Evolutionary conservation across 2,329 filamentous ascomycete species (phyloP), one percentile per base, ranked within the genome.

Genomic region (Dothideomycetes sp.): DNA sequence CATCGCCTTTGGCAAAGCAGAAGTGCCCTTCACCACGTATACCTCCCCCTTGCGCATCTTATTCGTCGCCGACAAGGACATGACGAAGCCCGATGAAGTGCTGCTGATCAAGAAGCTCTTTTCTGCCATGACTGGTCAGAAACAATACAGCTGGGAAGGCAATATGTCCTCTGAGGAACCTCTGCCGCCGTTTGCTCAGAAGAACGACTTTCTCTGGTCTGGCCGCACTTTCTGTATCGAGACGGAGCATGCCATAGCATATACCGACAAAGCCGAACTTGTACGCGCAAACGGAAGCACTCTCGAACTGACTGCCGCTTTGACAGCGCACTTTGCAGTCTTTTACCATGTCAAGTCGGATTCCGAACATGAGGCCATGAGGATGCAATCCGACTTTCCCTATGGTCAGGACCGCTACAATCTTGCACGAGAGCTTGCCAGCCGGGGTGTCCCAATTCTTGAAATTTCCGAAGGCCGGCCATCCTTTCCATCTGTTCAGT

Each of bases 241-340:
- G n/a, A n/a, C n/a, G n/a, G n/a, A 27, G 7, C 22, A 27, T 27
- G 22, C 22, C 12, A 12, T 27, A 12, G 22, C 22, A 27, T 27
- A 12, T 12, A 7, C 22, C 7, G 22, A 7, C 22, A 12, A 27
- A 12, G 22, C 7, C 12, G 7, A 12, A 12, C 22, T 27, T 7
- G 12, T 27, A 12, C 22, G 7, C 22, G 12, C 7, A 12, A 27
- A 27, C 12, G 22, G 22, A 27, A 7, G 22, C 3, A 15, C 5
- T 17, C 19, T 16, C 18, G n/a, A 19, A 2, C 19, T 37, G 3
- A 7, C 19, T 4, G 29, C 3, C 3, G 3, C 19, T 11, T 27
- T 12, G 19, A 31, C 33, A 5, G 41, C n/a, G n/a, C n/a, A 43
- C 19, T 30, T 43, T 12, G 27, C 36, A n/a, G 19, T 43, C 18